A percentile compares a stretch with the other conserved stretches of the same genome.
Conservation (phyloP, 495 filamentous ascomycete genomes). For the Penicillium paradoxum region DNA sequence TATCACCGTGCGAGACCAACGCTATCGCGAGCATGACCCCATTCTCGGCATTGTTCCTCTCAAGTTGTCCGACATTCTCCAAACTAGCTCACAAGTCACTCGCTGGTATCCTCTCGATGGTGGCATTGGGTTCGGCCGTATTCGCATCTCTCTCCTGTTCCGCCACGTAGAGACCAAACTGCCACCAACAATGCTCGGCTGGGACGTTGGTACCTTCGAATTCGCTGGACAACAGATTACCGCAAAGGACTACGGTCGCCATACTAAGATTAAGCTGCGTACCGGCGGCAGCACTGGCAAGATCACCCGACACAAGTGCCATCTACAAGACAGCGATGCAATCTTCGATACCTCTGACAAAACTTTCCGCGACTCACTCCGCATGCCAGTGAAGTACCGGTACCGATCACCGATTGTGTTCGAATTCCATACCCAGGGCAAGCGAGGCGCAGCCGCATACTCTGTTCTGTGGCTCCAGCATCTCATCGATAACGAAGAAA, state of each 20-base stretch:
- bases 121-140: slow-evolving; percentile 74
- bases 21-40: slow-evolving; percentile 88
- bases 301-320: slow-evolving; percentile 53
- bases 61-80: slow-evolving; percentile 78
- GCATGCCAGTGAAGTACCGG: slow-evolving; percentile 80
- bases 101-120: slow-evolving; percentile 65
- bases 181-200: slow-evolving; percentile 77
- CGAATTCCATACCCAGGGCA: slow-evolving; percentile 68
- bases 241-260: slow-evolving; percentile 51
- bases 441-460: slow-evolving; percentile 66
- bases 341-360: slow-evolving; percentile 63
- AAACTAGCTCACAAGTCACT: slow-evolving; percentile 76
- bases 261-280: slow-evolving; percentile 64
- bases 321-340: slow-evolving; percentile 55
- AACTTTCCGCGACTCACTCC: slow-evolving; percentile 52
- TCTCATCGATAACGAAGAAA: slow-evolving; percentile 70
- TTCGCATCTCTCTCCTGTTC: slow-evolving; percentile 86
- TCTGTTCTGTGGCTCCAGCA: slow-evolving; percentile 82
- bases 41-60: slow-evolving; percentile 87
- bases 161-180: slow-evolving; percentile 78
- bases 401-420: slow-evolving; percentile 86
- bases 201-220: slow-evolving; percentile 91
- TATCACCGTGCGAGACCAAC: slow-evolving; percentile 77
- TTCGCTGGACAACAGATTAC: slow-evolving; percentile 65
- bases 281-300: slow-evolving; percentile 81